phyloP scores from a whole-genome alignment of 2,329 filamentous ascomycete species.

The Cercospora sp. region DNA sequence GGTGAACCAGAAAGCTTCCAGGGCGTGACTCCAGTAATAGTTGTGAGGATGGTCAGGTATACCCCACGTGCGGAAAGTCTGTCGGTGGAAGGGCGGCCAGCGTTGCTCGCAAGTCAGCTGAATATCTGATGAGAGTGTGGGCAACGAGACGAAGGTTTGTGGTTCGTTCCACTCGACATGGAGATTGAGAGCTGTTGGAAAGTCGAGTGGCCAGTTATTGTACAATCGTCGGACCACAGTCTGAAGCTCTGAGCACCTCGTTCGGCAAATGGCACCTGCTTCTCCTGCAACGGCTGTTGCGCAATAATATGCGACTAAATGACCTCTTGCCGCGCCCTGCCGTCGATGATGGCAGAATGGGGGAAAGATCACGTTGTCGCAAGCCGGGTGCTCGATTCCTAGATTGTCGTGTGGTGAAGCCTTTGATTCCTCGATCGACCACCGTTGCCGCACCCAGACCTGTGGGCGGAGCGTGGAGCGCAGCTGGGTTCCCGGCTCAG shows the following conservation, averaged over 20 bases:
- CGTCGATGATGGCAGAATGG: slow-evolving; percentile 15
- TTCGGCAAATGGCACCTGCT: slow-evolving; percentile 21
- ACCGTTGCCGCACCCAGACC: slow-evolving; percentile 22
- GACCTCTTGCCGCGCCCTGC: slow-evolving; percentile 20
- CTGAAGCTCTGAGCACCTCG: slow-evolving; percentile 10
- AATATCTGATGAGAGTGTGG: slow-evolving; percentile 9
- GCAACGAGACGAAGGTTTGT: slow-evolving; percentile 22
- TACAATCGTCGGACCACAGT: slow-evolving; percentile 19
- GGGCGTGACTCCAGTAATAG: background rate
- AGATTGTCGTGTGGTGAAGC: slow-evolving; percentile 25
- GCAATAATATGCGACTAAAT: slow-evolving; percentile 25
- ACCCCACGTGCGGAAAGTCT: slow-evolving; percentile 8
- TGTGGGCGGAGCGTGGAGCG: slow-evolving; percentile 14
- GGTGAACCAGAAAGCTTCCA: slow-evolving; percentile 6
- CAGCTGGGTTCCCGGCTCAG: background rate
- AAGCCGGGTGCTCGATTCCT: slow-evolving; percentile 25
- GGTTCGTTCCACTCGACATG: slow-evolving; percentile 28
- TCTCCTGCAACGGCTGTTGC: slow-evolving; percentile 22
- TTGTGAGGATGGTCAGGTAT: slow-evolving; percentile 9
- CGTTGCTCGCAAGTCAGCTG: slow-evolving; percentile 15
- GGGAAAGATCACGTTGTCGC: slow-evolving; percentile 17
- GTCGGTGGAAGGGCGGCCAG: slow-evolving; percentile 6
- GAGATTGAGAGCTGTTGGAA: slow-evolving; percentile 15
- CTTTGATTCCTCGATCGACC: slow-evolving; percentile 19
- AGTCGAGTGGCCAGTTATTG: slow-evolving; percentile 21